These are phyloP conservation scores for Chytridium lagenaria DNA, from an alignment of 371 early-diverging fungal species.

Conservation along the genomic window DNA sequence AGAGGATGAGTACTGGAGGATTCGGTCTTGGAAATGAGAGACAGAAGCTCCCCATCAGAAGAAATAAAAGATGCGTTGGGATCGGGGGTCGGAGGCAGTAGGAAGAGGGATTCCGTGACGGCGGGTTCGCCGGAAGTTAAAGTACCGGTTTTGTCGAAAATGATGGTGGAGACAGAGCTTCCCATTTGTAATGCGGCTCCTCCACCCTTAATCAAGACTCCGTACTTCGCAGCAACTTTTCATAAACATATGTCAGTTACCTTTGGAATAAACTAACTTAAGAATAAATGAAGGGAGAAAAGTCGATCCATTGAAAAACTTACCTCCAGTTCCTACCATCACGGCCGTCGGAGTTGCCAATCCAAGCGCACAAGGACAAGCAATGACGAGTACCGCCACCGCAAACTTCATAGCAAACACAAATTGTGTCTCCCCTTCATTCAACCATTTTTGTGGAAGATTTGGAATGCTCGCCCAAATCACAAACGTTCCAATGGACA, in stretches of 20 bases:
- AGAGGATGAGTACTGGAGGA: conserved; percentile 83
- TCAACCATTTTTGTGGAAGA: conserved; percentile 19
- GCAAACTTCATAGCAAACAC: conserved; percentile 86
- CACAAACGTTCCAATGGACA: conserved; percentile 75
- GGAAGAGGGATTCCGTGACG: conserved; percentile 59
- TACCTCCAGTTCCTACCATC: conserved; percentile 94
- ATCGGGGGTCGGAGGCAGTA: not conserved
- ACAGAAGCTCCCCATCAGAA: conserved; percentile 56
- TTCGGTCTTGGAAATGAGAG: conserved; percentile 74
- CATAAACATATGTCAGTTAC: not conserved
- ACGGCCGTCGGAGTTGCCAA: conserved; percentile 96
- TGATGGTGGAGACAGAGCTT: conserved; percentile 74
- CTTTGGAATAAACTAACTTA: not conserved
- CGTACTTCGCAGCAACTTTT: conserved; percentile 83
- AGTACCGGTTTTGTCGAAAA: conserved; percentile 98
- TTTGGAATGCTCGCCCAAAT: conserved; percentile 71
- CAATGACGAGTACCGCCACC: conserved; percentile 94
- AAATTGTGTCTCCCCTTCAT: conserved; percentile 62
- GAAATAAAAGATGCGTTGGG: conserved; percentile 21
- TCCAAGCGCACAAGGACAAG: conserved; percentile 97
- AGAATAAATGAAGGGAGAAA: conserved; percentile 16
- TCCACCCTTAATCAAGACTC: conserved; percentile 87
- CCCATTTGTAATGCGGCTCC: conserved; percentile 72
- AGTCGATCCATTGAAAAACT: not conserved
- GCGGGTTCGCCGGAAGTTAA: conserved; percentile 83